These are phyloP conservation scores for Babesia bigemina DNA, from an alignment of 169 alveolate genomes.

Conservation along the genomic window DNA sequence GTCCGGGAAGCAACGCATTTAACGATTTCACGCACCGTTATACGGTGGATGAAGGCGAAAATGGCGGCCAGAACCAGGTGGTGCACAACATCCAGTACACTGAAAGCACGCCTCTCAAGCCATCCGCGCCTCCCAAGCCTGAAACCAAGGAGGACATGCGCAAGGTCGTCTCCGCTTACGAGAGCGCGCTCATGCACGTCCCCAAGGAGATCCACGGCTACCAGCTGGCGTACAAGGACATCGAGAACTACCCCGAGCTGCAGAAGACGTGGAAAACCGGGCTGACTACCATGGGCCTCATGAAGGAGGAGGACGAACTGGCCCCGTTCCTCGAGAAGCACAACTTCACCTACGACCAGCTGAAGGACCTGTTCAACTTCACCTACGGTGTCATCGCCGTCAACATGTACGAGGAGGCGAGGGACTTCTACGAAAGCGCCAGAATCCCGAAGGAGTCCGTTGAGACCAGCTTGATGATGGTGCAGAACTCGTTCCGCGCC, in stretches of 20 bases:
- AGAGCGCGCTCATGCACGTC: conserved; percentile 40
- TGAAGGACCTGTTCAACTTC: conserved; percentile 51
- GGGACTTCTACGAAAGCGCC: conserved; percentile 58
- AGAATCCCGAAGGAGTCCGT: conserved; percentile 64
- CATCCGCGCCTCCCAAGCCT: conserved; percentile 1
- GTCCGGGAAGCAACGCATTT: neutral
- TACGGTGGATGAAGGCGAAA: neutral
- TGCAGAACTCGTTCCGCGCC: conserved; percentile 43
- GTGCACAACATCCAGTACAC: too few species aligned
- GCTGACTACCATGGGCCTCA: conserved; percentile 39
- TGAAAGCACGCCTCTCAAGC: neutral
- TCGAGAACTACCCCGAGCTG: conserved; percentile 49
- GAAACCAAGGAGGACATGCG: conserved; percentile 9
- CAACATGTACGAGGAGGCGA: conserved; percentile 43
- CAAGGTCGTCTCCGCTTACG: conserved; percentile 32
- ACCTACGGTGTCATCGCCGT: conserved; percentile 65
- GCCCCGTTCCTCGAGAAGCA: conserved; percentile 41
- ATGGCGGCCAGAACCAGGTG: too few species aligned
- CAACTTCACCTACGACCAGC: conserved; percentile 50
- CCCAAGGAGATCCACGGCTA: conserved; percentile 62
- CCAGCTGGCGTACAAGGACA: conserved; percentile 37
- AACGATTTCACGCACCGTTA: neutral
- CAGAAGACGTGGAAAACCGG: conserved; percentile 53
- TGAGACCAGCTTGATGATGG: conserved; percentile 41
- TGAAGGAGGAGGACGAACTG: conserved; percentile 53